phyloP scores from a whole-genome alignment of 2,329 filamentous ascomycete genomes.

The Nectriaceae sp. region DNA sequence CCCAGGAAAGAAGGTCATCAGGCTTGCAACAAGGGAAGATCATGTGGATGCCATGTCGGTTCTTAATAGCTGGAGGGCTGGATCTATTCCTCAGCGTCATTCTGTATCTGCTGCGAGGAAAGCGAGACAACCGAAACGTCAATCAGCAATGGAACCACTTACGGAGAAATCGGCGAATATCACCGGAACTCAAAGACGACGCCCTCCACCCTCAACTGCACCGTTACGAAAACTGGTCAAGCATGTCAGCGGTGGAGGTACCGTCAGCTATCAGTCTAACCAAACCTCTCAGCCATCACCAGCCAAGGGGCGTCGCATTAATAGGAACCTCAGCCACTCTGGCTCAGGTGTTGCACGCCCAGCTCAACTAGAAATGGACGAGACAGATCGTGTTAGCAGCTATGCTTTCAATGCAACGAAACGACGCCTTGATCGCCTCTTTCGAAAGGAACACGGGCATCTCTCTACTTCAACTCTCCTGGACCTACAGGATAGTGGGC shows the following conservation, averaged over 20 bases:
- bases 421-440: slow-evolving; percentile 56
- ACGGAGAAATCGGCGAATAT: slow-evolving; percentile 27
- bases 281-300: not conserved
- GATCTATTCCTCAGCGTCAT: slow-evolving; percentile 47
- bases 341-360: slow-evolving; percentile 39
- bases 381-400: slow-evolving; percentile 34
- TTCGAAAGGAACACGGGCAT: slow-evolving; percentile 41
- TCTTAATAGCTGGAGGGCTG: slow-evolving; percentile 57
- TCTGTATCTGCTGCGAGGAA: slow-evolving; percentile 32
- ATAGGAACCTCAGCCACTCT: slow-evolving; percentile 8
- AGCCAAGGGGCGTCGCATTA: slow-evolving; percentile 4
- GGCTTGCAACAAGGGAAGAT: slow-evolving; percentile 61
- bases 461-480: slow-evolving; percentile 18
- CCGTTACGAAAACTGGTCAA: slow-evolving; percentile 32
- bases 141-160: slow-evolving; percentile 14
- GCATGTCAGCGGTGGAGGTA: slow-evolving; percentile 28
- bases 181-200: slow-evolving; percentile 3
- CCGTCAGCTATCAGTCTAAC: slow-evolving; percentile 26
- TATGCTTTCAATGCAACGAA: slow-evolving; percentile 53
- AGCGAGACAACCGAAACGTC: slow-evolving; percentile 11
- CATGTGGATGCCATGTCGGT: slow-evolving; percentile 58
- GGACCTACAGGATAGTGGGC: slow-evolving; percentile 12
- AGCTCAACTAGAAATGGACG: slow-evolving; percentile 57
- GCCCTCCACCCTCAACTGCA: slow-evolving; percentile 1
- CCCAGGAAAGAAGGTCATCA: slow-evolving; percentile 57